phyloP scores from a whole-genome alignment of 1,139 yeast species.

The Insectozyma bohioensis region DNA sequence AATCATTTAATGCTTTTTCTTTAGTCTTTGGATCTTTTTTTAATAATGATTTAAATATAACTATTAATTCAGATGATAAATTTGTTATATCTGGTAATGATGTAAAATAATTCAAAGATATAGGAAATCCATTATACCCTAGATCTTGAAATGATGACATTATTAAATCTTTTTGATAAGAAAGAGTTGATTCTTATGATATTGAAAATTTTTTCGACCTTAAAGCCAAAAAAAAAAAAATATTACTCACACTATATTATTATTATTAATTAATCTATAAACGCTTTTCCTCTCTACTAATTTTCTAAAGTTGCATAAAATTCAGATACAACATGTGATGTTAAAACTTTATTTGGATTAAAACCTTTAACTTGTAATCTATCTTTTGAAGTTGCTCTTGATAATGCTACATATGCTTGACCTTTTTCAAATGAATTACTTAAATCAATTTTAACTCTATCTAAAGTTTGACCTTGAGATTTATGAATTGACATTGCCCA shows the following conservation, averaged over 20 bases:
- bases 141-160: conserved; percentile 18
- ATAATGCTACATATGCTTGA: conserved; percentile 91
- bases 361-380: conserved; percentile 80
- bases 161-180: too few relatives aligned
- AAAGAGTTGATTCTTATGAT: too few relatives aligned
- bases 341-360: conserved; percentile 21
- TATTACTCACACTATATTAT: too few relatives aligned
- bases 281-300: too few relatives aligned
- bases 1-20: conserved; percentile 71
- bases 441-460: conserved; percentile 79
- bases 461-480: conserved; percentile 93
- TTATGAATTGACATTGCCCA: conserved; percentile 97
- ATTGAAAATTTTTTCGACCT: too few relatives aligned
- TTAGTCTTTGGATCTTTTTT: conserved; percentile 83
- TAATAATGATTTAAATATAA: conserved; percentile 70
- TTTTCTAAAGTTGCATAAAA: too few relatives aligned
- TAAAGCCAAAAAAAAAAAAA: too few relatives aligned
- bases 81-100: conserved; percentile 70
- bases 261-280: too few relatives aligned
- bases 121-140: conserved; percentile 60
- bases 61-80: conserved; percentile 57
- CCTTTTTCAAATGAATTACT: conserved; percentile 82
- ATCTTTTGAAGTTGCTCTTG: conserved; percentile 76
- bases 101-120: conserved; percentile 72
- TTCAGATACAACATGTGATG: conserved; percentile 10